Percentiles rank a stretch among this genome's conserved stretches.
Evolutionary conservation across 73 alveolate genomes (phyloP).

Genomic region (Paramecium pentaurelia): DNA sequence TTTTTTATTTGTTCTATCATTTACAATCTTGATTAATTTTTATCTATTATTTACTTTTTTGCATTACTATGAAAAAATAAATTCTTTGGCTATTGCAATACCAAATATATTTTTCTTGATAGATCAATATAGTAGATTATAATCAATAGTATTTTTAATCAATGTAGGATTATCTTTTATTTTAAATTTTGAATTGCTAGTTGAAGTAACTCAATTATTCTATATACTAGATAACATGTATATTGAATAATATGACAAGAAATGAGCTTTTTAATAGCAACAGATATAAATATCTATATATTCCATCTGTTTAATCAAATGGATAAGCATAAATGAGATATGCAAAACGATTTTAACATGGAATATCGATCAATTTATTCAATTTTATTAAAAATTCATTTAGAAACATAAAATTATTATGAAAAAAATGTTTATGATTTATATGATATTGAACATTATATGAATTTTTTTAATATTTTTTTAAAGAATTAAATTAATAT

Average conservation of each 20-base stretch:
- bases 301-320: neutral
- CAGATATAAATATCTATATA: constrained; percentile 29
- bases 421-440: neutral
- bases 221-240: neutral
- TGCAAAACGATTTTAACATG: neutral
- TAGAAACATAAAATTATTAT: constrained; percentile 4
- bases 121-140: neutral
- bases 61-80: neutral
- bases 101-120: neutral
- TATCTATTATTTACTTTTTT: neutral
- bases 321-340: neutral
- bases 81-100: neutral
- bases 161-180: neutral
- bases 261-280: constrained; percentile 27
- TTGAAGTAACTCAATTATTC: neutral
- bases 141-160: neutral
- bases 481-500: neutral
- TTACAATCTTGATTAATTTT: neutral
- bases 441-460: neutral
- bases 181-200: neutral
- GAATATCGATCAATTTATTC: neutral
- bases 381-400: neutral
- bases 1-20: neutral
- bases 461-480: neutral
- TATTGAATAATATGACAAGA: neutral